These are phyloP conservation scores for Hordeum vulgare DNA, from an alignment of 176 grass and related monocot species.

Conservation along the genomic window DNA sequence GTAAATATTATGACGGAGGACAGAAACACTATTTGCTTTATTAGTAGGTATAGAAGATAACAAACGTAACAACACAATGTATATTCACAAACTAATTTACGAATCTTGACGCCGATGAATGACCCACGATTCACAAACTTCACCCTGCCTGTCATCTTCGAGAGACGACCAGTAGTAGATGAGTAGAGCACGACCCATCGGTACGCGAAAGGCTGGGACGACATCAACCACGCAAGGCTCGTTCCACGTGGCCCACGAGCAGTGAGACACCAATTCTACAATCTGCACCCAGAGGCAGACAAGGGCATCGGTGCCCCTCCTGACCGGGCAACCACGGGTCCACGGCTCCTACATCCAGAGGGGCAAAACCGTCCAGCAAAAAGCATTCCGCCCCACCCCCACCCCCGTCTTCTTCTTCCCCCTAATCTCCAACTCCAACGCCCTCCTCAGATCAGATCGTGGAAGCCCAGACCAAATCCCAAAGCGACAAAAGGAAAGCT, in stretches of 20 bases:
- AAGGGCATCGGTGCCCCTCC: background rate
- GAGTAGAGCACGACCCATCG: background rate
- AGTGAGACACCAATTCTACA: background rate
- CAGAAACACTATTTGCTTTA: no score
- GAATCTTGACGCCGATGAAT: no score
- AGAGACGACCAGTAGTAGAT: no score
- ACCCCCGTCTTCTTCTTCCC: constrained; percentile 7
- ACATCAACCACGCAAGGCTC: background rate
- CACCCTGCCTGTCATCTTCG: no score
- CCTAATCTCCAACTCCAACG: constrained; percentile 2
- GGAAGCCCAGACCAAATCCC: background rate
- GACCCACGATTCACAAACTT: no score
- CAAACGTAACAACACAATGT: no score
- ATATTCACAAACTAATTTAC: no score
- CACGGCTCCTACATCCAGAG: background rate
- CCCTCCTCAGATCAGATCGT: constrained; percentile 34
- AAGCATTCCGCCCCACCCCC: background rate
- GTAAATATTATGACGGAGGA: no score
- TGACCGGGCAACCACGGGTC: background rate
- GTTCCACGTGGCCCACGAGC: background rate
- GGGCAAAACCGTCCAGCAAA: constrained; percentile 31
- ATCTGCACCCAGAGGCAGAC: background rate
- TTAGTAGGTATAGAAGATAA: no score
- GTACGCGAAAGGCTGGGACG: background rate
- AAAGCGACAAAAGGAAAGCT: background rate